Evolutionary conservation across 2,329 filamentous ascomycete species (phyloP).

Genomic region (Ustilaginoidea virens): DNA sequence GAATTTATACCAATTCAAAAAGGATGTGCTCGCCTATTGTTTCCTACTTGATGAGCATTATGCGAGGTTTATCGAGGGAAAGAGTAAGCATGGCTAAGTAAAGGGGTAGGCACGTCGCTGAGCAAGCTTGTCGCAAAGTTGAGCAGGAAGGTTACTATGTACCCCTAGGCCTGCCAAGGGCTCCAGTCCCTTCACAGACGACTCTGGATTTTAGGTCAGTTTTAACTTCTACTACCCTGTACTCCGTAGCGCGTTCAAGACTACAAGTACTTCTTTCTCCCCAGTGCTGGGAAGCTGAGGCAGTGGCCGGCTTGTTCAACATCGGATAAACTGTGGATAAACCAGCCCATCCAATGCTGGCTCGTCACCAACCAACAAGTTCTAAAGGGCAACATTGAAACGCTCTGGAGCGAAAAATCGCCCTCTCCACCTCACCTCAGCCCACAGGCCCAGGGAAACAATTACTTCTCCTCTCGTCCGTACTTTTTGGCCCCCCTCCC

Average conservation of each 20-base stretch:
- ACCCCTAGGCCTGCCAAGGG: no score
- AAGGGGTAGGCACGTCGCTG: background rate
- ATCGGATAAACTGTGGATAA: background rate
- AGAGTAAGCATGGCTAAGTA: constrained; percentile 3
- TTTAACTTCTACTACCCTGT: no score
- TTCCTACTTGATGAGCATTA: background rate
- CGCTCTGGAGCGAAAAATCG: no score
- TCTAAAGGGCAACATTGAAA: background rate
- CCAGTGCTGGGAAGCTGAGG: no score
- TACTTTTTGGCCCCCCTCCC: background rate
- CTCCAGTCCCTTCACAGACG: no score
- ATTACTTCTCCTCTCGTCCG: background rate
- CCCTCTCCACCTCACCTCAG: no score
- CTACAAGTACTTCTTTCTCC: no score
- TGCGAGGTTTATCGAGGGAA: constrained; percentile 1
- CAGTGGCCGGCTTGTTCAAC: no score
- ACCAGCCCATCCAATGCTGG: no score
- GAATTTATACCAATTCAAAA: constrained; percentile 1
- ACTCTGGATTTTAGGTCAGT: no score
- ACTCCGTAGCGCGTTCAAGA: no score
- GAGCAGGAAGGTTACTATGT: no score
- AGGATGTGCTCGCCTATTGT: constrained; percentile 1
- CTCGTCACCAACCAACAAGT: background rate
- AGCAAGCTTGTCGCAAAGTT: constrained; percentile 1
- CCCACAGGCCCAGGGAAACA: background rate